phyloP scores from a whole-genome alignment of 768 basidiomycete genomes.

The Auricularia cornea region DNA sequence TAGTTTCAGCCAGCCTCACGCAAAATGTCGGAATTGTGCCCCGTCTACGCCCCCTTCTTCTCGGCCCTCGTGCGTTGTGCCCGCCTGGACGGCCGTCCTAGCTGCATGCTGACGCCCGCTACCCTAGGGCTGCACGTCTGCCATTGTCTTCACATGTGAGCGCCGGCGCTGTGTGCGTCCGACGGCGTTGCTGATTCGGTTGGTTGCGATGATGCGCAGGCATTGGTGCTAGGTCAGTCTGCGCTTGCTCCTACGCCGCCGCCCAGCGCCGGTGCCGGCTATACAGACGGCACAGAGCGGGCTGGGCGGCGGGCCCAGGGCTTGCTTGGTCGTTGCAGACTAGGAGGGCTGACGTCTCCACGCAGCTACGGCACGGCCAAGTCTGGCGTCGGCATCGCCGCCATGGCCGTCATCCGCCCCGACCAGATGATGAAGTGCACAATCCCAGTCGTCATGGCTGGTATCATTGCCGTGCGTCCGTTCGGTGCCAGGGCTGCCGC shows the following conservation, averaged over 20 bases:
- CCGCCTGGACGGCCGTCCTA: not conserved
- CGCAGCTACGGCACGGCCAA: slow-evolving; percentile 97
- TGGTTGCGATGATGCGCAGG: slow-evolving; percentile 32
- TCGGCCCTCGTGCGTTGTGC: slow-evolving; percentile 74
- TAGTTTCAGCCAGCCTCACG: not conserved
- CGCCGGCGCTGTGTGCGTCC: slow-evolving; percentile 4
- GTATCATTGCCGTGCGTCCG: slow-evolving; percentile 98
- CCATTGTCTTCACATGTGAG: slow-evolving; percentile 97
- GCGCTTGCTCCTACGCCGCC: slow-evolving; percentile 5
- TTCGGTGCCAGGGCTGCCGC: too few species aligned
- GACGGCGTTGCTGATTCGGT: not conserved
- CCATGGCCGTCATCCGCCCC: slow-evolving; percentile 95
- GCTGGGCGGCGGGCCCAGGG: not conserved
- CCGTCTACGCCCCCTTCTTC: slow-evolving; percentile 97
- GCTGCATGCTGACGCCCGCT: too few species aligned
- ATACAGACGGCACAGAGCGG: not conserved
- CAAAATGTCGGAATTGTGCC: slow-evolving; percentile 71
- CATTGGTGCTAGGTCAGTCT: slow-evolving; percentile 73
- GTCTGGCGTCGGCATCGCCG: slow-evolving; percentile 94
- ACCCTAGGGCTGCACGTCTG: slow-evolving; percentile 94
- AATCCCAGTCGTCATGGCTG: slow-evolving; percentile 98
- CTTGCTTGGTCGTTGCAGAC: too few species aligned
- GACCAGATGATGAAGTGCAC: slow-evolving; percentile 98
- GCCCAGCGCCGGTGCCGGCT: slow-evolving; percentile 5
- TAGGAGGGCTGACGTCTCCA: not conserved